A percentile compares a stretch with the other conserved stretches of the same genome.
Conservation (phyloP, 1,284 basidiomycete genomes). For the Pseudozyma flocculosa region DNA sequence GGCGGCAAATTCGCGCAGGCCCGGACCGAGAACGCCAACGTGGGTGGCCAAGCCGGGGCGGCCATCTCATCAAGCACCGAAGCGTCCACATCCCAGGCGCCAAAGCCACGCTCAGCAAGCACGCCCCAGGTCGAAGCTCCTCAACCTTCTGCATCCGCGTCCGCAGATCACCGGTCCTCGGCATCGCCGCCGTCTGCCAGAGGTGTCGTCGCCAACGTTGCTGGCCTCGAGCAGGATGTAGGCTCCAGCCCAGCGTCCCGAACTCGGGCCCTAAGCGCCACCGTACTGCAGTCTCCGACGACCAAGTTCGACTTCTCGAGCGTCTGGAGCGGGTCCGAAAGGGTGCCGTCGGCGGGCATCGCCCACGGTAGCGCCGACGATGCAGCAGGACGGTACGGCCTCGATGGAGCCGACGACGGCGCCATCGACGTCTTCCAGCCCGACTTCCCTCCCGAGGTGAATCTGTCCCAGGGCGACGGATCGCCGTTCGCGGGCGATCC, state of each 20-base stretch:
- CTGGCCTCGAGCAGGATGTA: too few relatives aligned
- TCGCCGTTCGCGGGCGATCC: neutral
- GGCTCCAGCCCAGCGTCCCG: too few relatives aligned
- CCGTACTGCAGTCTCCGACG: neutral
- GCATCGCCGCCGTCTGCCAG: too few relatives aligned
- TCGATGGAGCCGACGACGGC: neutral
- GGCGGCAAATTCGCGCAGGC: constrained; percentile 12
- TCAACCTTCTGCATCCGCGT: too few relatives aligned
- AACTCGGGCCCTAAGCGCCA: neutral
- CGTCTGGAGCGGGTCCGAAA: neutral
- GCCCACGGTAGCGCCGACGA: neutral
- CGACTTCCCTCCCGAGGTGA: neutral
- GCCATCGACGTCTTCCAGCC: neutral
- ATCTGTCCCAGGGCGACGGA: too few relatives aligned
- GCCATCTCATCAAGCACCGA: too few relatives aligned
- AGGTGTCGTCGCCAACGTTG: too few relatives aligned
- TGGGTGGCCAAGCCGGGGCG: too few relatives aligned
- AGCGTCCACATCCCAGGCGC: too few relatives aligned
- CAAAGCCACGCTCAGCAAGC: too few relatives aligned
- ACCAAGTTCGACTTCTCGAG: constrained; percentile 1
- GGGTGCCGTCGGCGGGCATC: neutral
- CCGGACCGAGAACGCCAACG: neutral
- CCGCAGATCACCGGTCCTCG: too few relatives aligned
- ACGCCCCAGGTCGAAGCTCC: too few relatives aligned
- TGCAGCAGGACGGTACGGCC: neutral